Evolutionary conservation across 306 rosid genomes (phyloP), one percentile per base, ranked within the genome.

Genomic region (cucumber (Cucumis sativus)): DNA sequence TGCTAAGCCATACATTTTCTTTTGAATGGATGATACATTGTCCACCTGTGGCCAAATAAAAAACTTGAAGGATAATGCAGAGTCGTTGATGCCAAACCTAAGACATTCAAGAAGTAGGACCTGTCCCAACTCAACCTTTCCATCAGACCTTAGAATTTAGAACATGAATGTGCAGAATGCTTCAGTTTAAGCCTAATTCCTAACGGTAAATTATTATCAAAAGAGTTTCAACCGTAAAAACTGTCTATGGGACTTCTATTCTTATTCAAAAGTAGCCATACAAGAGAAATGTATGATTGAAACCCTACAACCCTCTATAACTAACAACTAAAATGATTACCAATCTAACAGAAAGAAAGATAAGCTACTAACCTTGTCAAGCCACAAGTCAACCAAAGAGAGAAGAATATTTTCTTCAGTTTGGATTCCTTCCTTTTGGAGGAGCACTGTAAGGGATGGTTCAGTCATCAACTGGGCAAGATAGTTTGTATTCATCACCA

Each of bases 401-500:
- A 94, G 92, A 85, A 94, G 93, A 79, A 94, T 71, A 84, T 89
- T 94, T 82, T 92, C 96, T 82, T 84, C 90, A 59, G 88, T 78
- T 45, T 86, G 80, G 79, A 94, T 88, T 35, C 92, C 90, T 7
- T 90, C 88, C 30, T 84, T 81, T 77, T 89, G 97, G 72, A 94
- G 97, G 69, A 91, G 87, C 61, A 76, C 75, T 43, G 75, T 65
- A 76, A 89, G 90, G 57, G 98, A 94, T 80, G 91, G 89, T 83
- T 94, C 97, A 12, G 92, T 88, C 28, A 92, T 88, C 80, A 94
- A 86, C 57, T 92, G 96, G 47, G 95, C 98, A 75, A 95, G 91
- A 78, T 89, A 85, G 78, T 88, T 95, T 81, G 98, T 90, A 89
- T 90, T 92, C 96, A 90, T 90, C 82, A 95, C 96, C 92, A 95